These are phyloP conservation scores for Fonsecaea multimorphosa DNA, from an alignment of 2,329 filamentous ascomycete species.

Conservation along the genomic window DNA sequence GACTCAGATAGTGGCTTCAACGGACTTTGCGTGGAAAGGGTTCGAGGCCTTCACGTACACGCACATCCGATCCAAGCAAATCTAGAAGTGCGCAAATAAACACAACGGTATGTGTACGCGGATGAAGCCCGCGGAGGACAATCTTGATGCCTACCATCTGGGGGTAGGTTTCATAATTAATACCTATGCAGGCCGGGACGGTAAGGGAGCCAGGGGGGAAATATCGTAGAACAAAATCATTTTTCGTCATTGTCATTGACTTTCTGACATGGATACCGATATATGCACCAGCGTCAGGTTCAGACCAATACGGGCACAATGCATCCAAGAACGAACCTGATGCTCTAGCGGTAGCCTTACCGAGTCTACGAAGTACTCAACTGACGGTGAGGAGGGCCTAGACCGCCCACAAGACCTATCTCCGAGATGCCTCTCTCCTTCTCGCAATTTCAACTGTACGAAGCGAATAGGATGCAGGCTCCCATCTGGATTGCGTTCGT, in stretches of 20 bases:
- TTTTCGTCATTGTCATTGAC: too few relatives aligned
- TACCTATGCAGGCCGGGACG: not conserved
- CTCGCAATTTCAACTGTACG: not conserved
- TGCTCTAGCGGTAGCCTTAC: not conserved
- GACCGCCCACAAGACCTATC: not conserved
- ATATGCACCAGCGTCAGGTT: not conserved
- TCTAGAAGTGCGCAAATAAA: not conserved
- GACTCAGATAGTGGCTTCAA: not conserved
- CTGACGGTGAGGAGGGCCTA: not conserved
- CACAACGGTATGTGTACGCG: conserved; percentile 2
- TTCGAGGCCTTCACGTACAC: not conserved
- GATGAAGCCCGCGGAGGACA: not conserved
- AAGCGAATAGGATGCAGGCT: not conserved
- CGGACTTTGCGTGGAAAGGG: not conserved
- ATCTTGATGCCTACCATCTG: not conserved
- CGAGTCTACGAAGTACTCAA: not conserved
- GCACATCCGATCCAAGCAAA: not conserved
- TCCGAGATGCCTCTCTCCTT: not conserved
- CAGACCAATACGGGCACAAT: not conserved
- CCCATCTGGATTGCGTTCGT: not conserved
- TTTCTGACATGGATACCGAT: not conserved
- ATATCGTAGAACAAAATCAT: not conserved
- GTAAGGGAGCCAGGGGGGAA: not conserved
- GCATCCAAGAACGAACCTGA: not conserved
- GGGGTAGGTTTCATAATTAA: not conserved